phyloP scores from a whole-genome alignment of 768 basidiomycete species.

The Lactarius deliciosus region DNA sequence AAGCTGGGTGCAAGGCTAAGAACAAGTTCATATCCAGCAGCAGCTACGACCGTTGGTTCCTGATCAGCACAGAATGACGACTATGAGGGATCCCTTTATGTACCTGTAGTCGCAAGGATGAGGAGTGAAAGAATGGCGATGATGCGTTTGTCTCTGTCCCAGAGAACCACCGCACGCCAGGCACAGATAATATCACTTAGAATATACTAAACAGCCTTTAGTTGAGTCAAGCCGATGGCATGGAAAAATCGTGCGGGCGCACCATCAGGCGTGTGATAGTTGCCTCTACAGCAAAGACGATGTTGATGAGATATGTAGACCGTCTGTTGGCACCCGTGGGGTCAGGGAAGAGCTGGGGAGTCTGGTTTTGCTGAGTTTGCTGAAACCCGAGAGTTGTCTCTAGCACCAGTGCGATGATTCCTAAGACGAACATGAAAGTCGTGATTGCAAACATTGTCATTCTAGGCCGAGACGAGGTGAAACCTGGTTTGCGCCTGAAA shows the following conservation, averaged over 20 bases:
- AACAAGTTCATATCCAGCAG: not conserved
- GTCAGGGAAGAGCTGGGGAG: too few relatives aligned
- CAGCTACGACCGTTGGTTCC: not conserved
- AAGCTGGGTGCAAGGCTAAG: not conserved
- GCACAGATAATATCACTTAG: not conserved
- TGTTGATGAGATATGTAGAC: too few relatives aligned
- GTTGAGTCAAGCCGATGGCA: too few relatives aligned
- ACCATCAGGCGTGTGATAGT: too few relatives aligned
- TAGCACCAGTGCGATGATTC: not conserved
- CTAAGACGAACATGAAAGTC: not conserved
- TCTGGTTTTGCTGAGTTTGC: not conserved
- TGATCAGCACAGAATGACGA: too few relatives aligned
- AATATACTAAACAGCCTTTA: too few relatives aligned
- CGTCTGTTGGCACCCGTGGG: too few relatives aligned
- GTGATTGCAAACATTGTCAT: not conserved
- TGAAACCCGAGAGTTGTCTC: not conserved
- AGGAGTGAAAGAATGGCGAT: not conserved
- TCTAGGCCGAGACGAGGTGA: not conserved
- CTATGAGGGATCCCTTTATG: not conserved
- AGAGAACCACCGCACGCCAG: slow-evolving; percentile 4
- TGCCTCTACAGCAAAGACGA: too few relatives aligned
- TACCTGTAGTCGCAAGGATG: not conserved
- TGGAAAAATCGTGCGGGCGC: too few relatives aligned
- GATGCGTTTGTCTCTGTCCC: slow-evolving; percentile 4
- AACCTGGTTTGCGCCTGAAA: not conserved